These are phyloP conservation scores for Saccharomycopsis vini DNA, from an alignment of 805 yeast species.

Conservation along the genomic window DNA sequence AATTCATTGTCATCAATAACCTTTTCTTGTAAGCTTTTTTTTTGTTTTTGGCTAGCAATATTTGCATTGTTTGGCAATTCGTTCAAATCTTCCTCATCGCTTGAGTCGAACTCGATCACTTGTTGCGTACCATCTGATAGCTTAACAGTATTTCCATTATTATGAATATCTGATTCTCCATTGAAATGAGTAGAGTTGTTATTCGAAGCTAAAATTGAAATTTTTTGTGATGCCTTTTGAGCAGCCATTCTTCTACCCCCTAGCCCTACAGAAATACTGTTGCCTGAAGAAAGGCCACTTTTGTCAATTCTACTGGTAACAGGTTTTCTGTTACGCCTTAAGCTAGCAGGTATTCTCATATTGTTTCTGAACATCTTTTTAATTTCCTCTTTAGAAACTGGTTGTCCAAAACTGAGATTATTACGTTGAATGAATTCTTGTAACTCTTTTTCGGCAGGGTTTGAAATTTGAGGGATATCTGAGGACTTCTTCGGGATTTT, in stretches of 20 bases:
- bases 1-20: background rate
- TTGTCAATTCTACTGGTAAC: background rate
- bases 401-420: background rate
- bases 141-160: too few species aligned
- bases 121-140: too few species aligned
- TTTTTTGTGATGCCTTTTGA: background rate
- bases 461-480: background rate
- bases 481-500: background rate
- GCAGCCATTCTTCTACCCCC: background rate
- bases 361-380: conserved; percentile 16
- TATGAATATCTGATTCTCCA: too few species aligned
- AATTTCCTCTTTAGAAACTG: conserved; percentile 10
- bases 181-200: too few species aligned
- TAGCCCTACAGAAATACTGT: background rate
- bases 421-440: background rate
- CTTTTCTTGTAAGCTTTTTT: too few species aligned
- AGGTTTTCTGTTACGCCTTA: background rate
- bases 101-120: too few species aligned
- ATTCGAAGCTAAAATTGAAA: background rate
- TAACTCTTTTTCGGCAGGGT: background rate
- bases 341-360: conserved; percentile 15
- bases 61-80: too few species aligned
- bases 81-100: too few species aligned
- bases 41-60: too few species aligned
- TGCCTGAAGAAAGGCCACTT: too few species aligned